These are phyloP conservation scores for Tetracentron sinense DNA, from an alignment of 164 flowering plant species.

Conservation along the genomic window DNA sequence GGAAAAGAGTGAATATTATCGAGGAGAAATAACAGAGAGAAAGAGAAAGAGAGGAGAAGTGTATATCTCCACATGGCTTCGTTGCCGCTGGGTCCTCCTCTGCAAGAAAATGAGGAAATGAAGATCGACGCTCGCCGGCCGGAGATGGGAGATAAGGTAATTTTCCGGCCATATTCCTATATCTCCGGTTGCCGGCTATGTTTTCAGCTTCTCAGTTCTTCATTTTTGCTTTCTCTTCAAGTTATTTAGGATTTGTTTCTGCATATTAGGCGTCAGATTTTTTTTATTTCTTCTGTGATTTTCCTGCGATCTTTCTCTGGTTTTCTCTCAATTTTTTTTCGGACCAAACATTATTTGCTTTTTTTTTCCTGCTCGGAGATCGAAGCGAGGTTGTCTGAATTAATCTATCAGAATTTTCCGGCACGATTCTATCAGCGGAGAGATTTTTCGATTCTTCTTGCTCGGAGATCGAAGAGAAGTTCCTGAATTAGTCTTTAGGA, in stretches of 20 bases:
- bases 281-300: too few species aligned
- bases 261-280: too few species aligned
- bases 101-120: slow-evolving; percentile 17
- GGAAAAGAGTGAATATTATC: too few species aligned
- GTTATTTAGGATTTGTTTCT: background rate
- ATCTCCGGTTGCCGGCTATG: too few species aligned
- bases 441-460: background rate
- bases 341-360: background rate
- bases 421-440: too few species aligned
- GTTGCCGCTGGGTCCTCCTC: slow-evolving; percentile 30
- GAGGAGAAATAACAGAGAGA: too few species aligned
- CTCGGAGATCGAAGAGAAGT: background rate
- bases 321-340: too few species aligned
- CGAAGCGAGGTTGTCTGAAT: background rate
- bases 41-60: too few species aligned
- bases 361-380: background rate
- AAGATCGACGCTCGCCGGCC: slow-evolving; percentile 17
- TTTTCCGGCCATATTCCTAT: slow-evolving; percentile 3
- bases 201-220: background rate
- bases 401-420: background rate
- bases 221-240: background rate
- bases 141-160: slow-evolving; percentile 32
- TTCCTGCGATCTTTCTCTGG: background rate
- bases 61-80: slow-evolving; percentile 33
- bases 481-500: background rate